These are phyloP conservation scores for Berberis vulgaris DNA, from an alignment of 164 flowering plant genomes.

Conservation along the genomic window DNA sequence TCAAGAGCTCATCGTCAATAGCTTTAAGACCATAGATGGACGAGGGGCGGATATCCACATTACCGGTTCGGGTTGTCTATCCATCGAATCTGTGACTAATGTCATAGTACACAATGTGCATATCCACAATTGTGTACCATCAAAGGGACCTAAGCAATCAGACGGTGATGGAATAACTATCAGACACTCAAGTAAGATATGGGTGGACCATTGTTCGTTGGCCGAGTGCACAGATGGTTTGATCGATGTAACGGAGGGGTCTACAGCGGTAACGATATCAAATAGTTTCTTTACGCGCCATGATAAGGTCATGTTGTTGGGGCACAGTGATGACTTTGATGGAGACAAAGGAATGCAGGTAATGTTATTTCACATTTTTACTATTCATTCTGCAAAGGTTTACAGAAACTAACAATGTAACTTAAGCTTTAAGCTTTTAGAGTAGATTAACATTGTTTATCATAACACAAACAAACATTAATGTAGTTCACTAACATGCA, in stretches of 20 bases:
- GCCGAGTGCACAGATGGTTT: conserved; percentile 62
- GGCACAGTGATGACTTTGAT: conserved; percentile 38
- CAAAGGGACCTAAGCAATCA: conserved; percentile 33
- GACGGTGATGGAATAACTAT: conserved; percentile 80
- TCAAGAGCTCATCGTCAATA: conserved; percentile 45
- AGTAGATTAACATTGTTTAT: too few relatives aligned
- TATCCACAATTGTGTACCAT: conserved; percentile 52
- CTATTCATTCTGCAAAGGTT: too few relatives aligned
- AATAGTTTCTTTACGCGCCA: conserved; percentile 64
- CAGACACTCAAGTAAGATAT: conserved; percentile 35
- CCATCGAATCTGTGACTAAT: conserved; percentile 44
- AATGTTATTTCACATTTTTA: too few relatives aligned
- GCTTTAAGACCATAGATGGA: conserved; percentile 78
- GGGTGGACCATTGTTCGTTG: conserved; percentile 71
- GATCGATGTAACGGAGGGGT: conserved; percentile 62
- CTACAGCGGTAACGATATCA: conserved; percentile 62
- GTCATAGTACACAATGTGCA: conserved; percentile 63
- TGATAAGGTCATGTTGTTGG: conserved; percentile 63
- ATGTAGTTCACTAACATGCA: too few relatives aligned
- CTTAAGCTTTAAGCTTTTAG: too few relatives aligned
- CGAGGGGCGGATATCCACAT: conserved; percentile 63
- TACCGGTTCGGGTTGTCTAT: conserved; percentile 52
- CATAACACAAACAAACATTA: too few relatives aligned
- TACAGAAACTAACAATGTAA: too few relatives aligned
- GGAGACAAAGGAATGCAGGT: conserved; percentile 53